These are phyloP conservation scores for Tolypocladium nubicola DNA, from an alignment of 2,329 filamentous ascomycete species.

Conservation along the genomic window DNA sequence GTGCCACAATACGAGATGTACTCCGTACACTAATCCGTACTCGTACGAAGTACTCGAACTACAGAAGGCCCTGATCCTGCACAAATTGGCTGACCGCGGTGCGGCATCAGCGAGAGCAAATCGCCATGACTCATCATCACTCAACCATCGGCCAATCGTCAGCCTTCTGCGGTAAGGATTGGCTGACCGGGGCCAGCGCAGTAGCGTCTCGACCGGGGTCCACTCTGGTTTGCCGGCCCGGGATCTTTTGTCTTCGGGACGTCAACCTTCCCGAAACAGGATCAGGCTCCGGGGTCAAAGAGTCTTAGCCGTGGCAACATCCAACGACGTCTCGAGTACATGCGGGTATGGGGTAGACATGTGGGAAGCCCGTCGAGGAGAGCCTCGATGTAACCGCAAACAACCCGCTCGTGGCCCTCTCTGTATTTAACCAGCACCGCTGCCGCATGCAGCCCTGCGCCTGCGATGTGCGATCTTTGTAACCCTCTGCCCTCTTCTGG, in stretches of 20 bases:
- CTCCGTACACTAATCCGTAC: no score
- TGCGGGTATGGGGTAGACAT: neutral
- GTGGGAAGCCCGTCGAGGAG: neutral
- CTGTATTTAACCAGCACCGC: neutral
- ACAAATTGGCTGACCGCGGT: no score
- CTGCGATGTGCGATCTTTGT: neutral
- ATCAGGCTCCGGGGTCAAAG: conserved; percentile 9
- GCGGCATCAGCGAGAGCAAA: no score
- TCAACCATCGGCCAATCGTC: no score
- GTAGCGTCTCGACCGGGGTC: neutral
- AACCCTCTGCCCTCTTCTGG: neutral
- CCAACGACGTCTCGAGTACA: neutral
- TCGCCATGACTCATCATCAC: no score
- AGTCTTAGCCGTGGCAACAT: conserved; percentile 7
- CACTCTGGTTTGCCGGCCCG: conserved; percentile 1
- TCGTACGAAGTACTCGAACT: no score
- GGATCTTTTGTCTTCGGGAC: conserved; percentile 11
- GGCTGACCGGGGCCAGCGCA: neutral
- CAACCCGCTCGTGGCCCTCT: neutral
- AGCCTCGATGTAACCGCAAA: neutral
- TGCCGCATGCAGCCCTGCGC: neutral
- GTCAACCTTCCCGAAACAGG: conserved; percentile 9
- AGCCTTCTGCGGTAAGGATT: neutral
- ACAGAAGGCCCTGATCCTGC: no score
- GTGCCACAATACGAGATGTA: no score